Evolutionary conservation across 768 basidiomycete species (phyloP), one percentile per base, ranked within the genome.

Genomic region (Rhodotorula diobovata): DNA sequence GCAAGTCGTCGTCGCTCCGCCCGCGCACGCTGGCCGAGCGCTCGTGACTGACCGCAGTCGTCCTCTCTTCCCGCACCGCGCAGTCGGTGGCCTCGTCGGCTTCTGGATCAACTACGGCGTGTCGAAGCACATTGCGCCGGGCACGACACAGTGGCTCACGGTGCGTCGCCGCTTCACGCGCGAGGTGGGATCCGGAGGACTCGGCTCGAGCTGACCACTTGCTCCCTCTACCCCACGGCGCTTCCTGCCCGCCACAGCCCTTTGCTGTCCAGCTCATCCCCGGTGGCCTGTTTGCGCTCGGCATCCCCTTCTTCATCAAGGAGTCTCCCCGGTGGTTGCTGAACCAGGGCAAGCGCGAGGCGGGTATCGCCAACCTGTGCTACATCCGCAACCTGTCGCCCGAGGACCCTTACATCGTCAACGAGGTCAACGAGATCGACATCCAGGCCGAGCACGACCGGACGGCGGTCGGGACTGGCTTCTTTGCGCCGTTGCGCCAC

Each of bases 81-180:
- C 39, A 50, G 35, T 39, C 53, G 51, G 50, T 10, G 82, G 81
- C 28, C 80, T 85, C n/a, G 78, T 83, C 46, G 83, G 83, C 76
- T 79, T 77, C 76, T 80, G 79, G 78, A 66, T 68, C 69, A 77
- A 77, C 75, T 76, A 74, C 65, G 77, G 75, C 53, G 53, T 64
- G 43, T 30, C 63, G 60, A 39, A 37, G 66, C n/a, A 71, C 67
- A 58, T 75, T 41, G 23, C 72, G 78, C 81, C 83, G 15, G 81
- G 83, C 57, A 84, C 81, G 70, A 81, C 83, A 30, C 67, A 70
- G 30, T 82, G 77, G 76, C 64, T 77, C 46, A 46, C 35, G 6
- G 34, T 37, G 34, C 32, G 55, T 56, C 45, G 16, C 20, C n/a
- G n/a, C n/a, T n/a, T n/a, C n/a, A n/a, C n/a, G n/a, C n/a, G n/a